A percentile compares a stretch with the other conserved stretches of the same genome.
Evolutionary conservation across 2,329 filamentous ascomycete genomes (phyloP).

Genomic region (Penicillium sp.): DNA sequence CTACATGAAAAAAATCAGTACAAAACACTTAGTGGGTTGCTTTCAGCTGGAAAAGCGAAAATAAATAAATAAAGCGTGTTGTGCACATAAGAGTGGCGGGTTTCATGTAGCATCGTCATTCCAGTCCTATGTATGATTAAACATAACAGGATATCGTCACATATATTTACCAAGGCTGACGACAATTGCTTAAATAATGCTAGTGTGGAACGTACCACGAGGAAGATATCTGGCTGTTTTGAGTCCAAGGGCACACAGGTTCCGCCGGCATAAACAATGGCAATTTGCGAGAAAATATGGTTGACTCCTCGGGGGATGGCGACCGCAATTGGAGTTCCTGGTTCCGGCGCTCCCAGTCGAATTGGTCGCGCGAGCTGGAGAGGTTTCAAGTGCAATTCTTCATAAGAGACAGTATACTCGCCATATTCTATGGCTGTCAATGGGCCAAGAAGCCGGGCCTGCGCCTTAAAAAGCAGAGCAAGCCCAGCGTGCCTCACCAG

Average conservation of each 20-base stretch:
- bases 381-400: neutral
- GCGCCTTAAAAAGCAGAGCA: neutral
- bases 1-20: neutral
- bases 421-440: neutral
- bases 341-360: no score
- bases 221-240: neutral
- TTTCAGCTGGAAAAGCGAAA: neutral
- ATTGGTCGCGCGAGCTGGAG: neutral
- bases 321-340: neutral
- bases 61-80: neutral
- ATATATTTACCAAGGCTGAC: neutral
- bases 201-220: neutral
- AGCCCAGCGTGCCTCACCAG: neutral
- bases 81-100: neutral
- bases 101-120: neutral
- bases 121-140: neutral
- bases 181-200: neutral
- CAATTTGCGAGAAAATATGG: neutral
- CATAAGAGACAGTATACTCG: neutral
- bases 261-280: neutral
- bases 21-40: neutral
- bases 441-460: neutral
- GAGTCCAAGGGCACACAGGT: neutral
- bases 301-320: neutral
- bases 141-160: neutral